Evolutionary conservation across 2,329 filamentous ascomycete species (phyloP).

Genomic region (Fusarium nanum): DNA sequence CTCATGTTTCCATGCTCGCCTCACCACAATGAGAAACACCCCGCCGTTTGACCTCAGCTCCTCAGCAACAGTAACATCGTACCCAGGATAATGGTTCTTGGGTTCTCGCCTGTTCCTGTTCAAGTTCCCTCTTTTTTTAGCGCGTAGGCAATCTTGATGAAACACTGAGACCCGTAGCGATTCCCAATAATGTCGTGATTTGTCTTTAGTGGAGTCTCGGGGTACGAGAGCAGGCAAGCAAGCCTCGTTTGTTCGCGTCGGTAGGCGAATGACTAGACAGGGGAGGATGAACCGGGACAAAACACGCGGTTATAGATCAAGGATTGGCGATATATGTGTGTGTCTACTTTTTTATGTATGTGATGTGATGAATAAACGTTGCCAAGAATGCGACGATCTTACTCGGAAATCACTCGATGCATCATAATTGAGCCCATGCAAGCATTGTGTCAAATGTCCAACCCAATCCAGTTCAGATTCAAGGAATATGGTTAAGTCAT

Average conservation of each 20-base stretch:
- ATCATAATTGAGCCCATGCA: background rate
- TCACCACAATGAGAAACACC: slow-evolving; percentile 1
- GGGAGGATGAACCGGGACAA: background rate
- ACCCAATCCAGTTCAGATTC: background rate
- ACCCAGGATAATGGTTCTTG: slow-evolving; percentile 23
- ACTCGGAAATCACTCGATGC: background rate
- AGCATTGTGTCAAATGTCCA: background rate
- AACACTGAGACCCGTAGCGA: background rate
- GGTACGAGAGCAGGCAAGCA: background rate
- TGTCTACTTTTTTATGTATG: background rate
- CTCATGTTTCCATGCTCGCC: background rate
- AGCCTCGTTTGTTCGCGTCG: background rate
- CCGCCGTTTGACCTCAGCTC: slow-evolving; percentile 14
- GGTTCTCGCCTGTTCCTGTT: background rate
- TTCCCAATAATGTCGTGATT: background rate
- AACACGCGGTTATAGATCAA: slow-evolving; percentile 26
- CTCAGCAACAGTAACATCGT: background rate
- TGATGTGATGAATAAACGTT: slow-evolving; percentile 3
- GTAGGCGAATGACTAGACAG: background rate
- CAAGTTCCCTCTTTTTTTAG: background rate
- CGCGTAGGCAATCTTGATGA: slow-evolving; percentile 5
- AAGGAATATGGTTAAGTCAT: background rate
- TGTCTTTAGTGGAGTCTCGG: background rate
- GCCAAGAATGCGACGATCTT: background rate
- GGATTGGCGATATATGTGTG: background rate